phyloP scores from a whole-genome alignment of 495 filamentous ascomycete species.

The Aspergillus mulundensis region DNA sequence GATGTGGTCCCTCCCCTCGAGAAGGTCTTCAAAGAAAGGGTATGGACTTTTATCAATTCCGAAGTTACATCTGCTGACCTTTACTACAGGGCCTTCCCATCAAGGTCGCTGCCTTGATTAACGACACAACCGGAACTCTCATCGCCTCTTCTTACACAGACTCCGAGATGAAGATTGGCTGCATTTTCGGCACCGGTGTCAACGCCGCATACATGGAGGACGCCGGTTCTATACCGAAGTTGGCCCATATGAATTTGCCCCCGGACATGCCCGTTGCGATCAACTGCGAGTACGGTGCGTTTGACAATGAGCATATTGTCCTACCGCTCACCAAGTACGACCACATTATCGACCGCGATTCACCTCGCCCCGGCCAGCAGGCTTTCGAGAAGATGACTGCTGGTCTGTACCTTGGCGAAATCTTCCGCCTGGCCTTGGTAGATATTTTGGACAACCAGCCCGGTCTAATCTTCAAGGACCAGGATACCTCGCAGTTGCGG shows the following conservation, averaged over 20 bases:
- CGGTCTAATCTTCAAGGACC: slow-evolving; percentile 73
- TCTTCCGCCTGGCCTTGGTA: slow-evolving; percentile 85
- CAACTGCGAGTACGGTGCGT: slow-evolving; percentile 98
- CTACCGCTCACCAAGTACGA: slow-evolving; percentile 85
- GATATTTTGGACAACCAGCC: slow-evolving; percentile 77
- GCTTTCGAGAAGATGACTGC: slow-evolving; percentile 98
- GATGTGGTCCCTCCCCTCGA: slow-evolving; percentile 95
- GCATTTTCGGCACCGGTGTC: slow-evolving; percentile 97
- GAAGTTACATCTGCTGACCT: slow-evolving; percentile 1
- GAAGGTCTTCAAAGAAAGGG: slow-evolving; percentile 70
- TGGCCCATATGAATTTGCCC: slow-evolving; percentile 89
- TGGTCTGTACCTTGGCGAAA: slow-evolving; percentile 89
- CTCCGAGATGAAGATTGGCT: slow-evolving; percentile 84
- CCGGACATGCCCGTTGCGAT: slow-evolving; percentile 90
- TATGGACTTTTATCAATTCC: slow-evolving; percentile 33
- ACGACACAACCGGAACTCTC: slow-evolving; percentile 98
- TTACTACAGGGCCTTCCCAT: slow-evolving; percentile 72
- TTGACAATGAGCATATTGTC: slow-evolving; percentile 93
- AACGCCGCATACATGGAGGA: slow-evolving; percentile 99
- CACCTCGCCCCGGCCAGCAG: slow-evolving; percentile 91
- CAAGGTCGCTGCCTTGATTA: slow-evolving; percentile 89
- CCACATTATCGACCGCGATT: slow-evolving; percentile 83
- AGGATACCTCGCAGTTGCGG: slow-evolving; percentile 73
- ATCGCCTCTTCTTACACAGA: slow-evolving; percentile 97
- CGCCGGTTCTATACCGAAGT: slow-evolving; percentile 85